Base-by-base conservation (phyloP, 345 rosid species). In the Anastatica hierochuntica region DNA sequence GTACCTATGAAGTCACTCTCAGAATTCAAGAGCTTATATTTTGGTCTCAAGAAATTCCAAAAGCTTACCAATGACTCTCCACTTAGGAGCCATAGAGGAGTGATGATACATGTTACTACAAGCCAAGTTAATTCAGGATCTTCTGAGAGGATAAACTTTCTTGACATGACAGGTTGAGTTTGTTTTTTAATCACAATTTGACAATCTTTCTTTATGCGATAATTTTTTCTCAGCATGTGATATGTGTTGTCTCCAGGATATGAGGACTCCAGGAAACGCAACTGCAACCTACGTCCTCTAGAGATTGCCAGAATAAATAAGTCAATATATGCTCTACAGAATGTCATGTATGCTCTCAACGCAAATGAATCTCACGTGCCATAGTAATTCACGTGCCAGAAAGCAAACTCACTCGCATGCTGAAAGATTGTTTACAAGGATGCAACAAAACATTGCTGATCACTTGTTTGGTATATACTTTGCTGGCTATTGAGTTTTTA, bases 331-430 rank as follows among this genome's bases (percentile, higher is more conserved):
- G 84, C 95, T 14, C 56, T 88, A 23, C 82, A 77, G 30, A 82
- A 82, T 49, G 97, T 88, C 44, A 39, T 82, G 48, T 73, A 57
- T 55, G 80, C 97, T 37, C 65, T 88, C 49, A 82, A 65, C 49
- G 76, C 78, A 30, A 79, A 77, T 50, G 88, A 79, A 45, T 54
- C 56, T 14, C 84, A 77, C 49, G 77, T 88, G 26, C 94, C 90
- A 15, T 88, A 80, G n/a, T n/a, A n/a, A n/a, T n/a, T n/a, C n/a
- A n/a, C n/a, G n/a, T n/a, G 62, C 78, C 90, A 17, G 95, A 82
- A 70, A 88, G 84, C 62, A 82, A 76, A 66, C 75, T 88, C 23
- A 80, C 88, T 29, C 82, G 71, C 40, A 66, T 88, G 83, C 58
- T 84, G 72, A 79, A 78, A 53, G 85, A 82, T 49, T 88, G 90